Base-by-base conservation (phyloP, 2,329 filamentous ascomycete genomes). In the Plectosphaerella cucumerina region DNA sequence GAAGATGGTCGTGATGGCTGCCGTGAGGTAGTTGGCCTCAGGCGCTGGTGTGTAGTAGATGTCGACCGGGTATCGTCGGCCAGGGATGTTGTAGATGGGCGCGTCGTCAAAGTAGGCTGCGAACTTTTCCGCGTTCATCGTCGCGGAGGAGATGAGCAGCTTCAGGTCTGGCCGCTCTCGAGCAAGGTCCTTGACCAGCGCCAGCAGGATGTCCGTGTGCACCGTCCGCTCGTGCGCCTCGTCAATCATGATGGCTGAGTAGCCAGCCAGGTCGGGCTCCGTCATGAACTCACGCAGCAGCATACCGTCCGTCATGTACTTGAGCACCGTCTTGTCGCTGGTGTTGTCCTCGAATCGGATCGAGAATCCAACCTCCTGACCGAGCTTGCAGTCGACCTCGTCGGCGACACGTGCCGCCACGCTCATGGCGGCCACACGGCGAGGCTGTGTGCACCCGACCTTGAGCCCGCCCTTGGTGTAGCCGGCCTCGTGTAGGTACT, bases 291-390 rank as follows among this genome's bases (percentile, higher is more conserved):
- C 90, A 64, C 91, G 81, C 26, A 97, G 75, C 37, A 97, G 74
- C 87, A 97, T 96, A 65, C 94, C 94, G 62, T 99, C 94, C 0
- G 94, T 99, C 88, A 96, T 93, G 70, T 96, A 69, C 68, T 96
- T 95, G 50, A 99, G 72, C 8, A 93, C 77, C 0, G 94, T 97
- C 71, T 96, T 95, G 61, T 96, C 90, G 64, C 84, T 90, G 0
- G 91, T 96, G 56, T 86, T 85, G 68, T 97, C 90, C 65, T 99
- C 94, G 61, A 97, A 99, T 54, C 94, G 88, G 59, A 99, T 96
- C 0, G 87, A 86, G 66, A 97, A 99, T 15, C 94, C 94, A 22
- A 97, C 93, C 63, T 97, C 90, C 55, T 90, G 88, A 1, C 94
- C 94, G 11, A 97, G 73, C 65, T 93, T 92, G 53, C 90, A 87